These are phyloP conservation scores for Protomyces pachydermus DNA, from an alignment of 1,139 yeast species.

Conservation along the genomic window DNA sequence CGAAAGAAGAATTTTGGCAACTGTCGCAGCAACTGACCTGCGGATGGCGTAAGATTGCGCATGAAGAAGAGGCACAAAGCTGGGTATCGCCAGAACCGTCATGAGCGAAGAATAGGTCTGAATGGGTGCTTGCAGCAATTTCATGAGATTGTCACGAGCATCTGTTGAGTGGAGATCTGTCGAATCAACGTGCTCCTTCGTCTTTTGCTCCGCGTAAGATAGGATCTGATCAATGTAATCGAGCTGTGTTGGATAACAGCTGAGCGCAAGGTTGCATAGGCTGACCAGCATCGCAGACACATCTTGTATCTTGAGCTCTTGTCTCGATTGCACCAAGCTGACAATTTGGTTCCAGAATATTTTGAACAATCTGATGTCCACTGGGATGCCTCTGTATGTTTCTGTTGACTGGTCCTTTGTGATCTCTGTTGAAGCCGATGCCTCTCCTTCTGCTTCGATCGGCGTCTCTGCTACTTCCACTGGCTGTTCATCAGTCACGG, in stretches of 20 bases:
- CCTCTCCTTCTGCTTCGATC: conserved; percentile 1
- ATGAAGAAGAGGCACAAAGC: conserved; percentile 40
- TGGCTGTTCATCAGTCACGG: conserved; percentile 27
- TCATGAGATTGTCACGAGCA: conserved; percentile 48
- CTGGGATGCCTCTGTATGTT: conserved; percentile 27
- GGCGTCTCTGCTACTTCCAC: neutral
- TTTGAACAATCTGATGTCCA: conserved; percentile 29
- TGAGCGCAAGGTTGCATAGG: conserved; percentile 57
- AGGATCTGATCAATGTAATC: conserved; percentile 60
- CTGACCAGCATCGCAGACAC: conserved; percentile 61
- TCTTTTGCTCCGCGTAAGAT: conserved; percentile 53
- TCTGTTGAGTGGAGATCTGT: conserved; percentile 37
- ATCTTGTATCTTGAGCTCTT: conserved; percentile 62
- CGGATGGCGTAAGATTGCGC: conserved; percentile 42
- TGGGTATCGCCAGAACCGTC: conserved; percentile 40
- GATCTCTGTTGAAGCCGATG: neutral
- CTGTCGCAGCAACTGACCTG: conserved; percentile 40
- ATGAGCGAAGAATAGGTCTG: conserved; percentile 41
- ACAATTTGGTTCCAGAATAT: conserved; percentile 33
- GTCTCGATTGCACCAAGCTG: conserved; percentile 53
- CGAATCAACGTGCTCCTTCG: conserved; percentile 38
- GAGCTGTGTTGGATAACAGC: conserved; percentile 60
- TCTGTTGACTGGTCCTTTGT: neutral
- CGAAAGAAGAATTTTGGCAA: conserved; percentile 39
- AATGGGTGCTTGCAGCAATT: conserved; percentile 57